phyloP scores from a whole-genome alignment of 495 filamentous ascomycete genomes.

The Geoglossum glabrum region DNA sequence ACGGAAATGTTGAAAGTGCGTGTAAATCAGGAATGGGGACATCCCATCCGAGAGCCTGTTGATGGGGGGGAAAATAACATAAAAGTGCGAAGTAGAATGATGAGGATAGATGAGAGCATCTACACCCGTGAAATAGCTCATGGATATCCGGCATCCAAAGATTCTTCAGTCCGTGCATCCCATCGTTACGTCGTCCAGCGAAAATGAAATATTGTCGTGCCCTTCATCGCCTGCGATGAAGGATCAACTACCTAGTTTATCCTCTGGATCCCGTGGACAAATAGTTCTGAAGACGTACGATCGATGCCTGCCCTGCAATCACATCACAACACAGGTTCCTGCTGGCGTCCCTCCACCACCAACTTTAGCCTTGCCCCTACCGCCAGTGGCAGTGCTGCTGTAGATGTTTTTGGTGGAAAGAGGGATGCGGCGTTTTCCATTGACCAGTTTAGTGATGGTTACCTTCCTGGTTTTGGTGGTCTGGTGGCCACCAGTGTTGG shows the following conservation, averaged over 20 bases:
- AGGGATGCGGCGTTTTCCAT: not conserved
- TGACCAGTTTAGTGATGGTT: not conserved
- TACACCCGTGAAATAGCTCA: slow-evolving; percentile 2
- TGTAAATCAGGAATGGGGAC: too few relatives aligned
- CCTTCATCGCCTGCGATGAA: not conserved
- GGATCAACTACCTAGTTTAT: not conserved
- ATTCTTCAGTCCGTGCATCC: not conserved
- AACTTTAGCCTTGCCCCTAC: not conserved
- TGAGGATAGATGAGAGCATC: not conserved
- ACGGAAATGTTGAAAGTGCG: too few relatives aligned
- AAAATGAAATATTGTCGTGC: not conserved
- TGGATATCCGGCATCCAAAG: not conserved
- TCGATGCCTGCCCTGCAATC: not conserved
- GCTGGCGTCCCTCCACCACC: not conserved
- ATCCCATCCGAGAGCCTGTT: too few relatives aligned
- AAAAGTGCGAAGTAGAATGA: not conserved
- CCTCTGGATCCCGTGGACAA: not conserved
- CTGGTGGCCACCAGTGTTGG: not conserved
- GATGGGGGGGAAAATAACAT: too few relatives aligned
- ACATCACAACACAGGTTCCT: not conserved
- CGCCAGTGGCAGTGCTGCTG: not conserved
- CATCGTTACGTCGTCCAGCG: not conserved
- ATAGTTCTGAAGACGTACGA: not conserved
- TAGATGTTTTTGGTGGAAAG: not conserved
- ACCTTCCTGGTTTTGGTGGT: not conserved